Evolutionary conservation across 1,284 basidiomycete genomes (phyloP).

Genomic region (Tilletia caries): DNA sequence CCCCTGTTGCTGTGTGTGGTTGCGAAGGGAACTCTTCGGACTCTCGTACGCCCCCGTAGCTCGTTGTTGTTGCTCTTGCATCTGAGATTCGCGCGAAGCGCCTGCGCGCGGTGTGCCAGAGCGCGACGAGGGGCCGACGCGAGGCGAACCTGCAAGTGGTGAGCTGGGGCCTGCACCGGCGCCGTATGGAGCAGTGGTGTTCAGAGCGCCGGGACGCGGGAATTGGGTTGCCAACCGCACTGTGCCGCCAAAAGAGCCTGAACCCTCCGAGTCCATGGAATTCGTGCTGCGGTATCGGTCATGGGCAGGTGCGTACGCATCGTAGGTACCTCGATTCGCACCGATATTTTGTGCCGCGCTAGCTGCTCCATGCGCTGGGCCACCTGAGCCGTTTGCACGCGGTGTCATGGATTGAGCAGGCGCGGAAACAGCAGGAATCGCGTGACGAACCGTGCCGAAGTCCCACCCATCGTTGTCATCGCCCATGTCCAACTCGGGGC

Average conservation of each 20-base stretch:
- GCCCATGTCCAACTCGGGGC: slow-evolving; percentile 36
- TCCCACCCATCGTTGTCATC: slow-evolving; percentile 43
- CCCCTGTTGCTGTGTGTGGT: background rate
- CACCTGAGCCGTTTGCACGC: background rate
- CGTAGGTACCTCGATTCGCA: background rate
- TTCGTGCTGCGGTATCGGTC: slow-evolving; percentile 26
- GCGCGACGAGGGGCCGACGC: background rate
- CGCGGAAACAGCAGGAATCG: slow-evolving; percentile 26
- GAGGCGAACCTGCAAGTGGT: background rate
- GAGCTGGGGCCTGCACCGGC: background rate
- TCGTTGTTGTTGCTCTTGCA: slow-evolving; percentile 1
- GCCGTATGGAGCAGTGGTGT: background rate
- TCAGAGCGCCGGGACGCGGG: slow-evolving; percentile 21
- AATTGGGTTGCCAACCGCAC: slow-evolving; percentile 30
- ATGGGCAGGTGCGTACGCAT: slow-evolving; percentile 15
- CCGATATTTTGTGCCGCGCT: background rate
- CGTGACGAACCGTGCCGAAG: slow-evolving; percentile 43
- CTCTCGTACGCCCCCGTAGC: background rate
- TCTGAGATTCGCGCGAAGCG: background rate
- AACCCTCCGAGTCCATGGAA: slow-evolving; percentile 30
- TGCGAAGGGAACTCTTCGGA: background rate
- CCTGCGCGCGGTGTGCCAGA: slow-evolving; percentile 6
- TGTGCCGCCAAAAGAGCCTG: slow-evolving; percentile 36
- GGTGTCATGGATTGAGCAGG: slow-evolving; percentile 6
- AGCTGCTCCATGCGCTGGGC: background rate